Base-by-base conservation (phyloP, 192 early-diverging fungal genomes). In the Coemansia sp. region DNA sequence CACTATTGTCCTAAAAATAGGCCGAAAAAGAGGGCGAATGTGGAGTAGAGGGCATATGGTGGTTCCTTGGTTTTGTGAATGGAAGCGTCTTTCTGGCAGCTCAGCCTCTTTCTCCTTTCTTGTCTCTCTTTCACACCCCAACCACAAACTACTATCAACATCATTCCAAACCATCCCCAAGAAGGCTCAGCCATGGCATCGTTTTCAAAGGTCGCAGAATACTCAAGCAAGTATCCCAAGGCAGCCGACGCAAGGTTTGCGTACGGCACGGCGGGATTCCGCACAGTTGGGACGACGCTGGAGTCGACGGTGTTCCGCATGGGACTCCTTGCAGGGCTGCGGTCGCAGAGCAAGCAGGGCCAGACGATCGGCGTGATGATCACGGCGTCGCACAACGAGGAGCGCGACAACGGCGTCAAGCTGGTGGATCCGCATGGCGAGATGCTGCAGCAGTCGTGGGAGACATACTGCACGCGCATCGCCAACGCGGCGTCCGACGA, bases 201-300 rank as follows among this genome's bases (percentile, higher is more conserved):
- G 14, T 68, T 73, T 35, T 53, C 55, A 33, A 71, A 74, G 68
- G 74, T 87, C 26, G 44, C 68, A 60, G 61, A 72, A 67, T 84
- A 85, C 64, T 86, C 90, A 21, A 74, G 75, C 78, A 83, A 88
- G 76, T 87, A 94, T 75, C 93, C 92, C 58, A 92, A 92, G 75
- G 89, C 89, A 10, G 71, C 66, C 21, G 65, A 68, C 61, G 75
- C 52, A 38, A 78, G 75, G 57, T 95, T 88, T 72, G 85, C 88
- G 20, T 98, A 99, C 78, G 98, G 98, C 64, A 99, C 98, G 0
- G 98, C 98, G 12, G 98, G 98, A 18, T 97, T 99, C 89, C 91
- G 98, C 66, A 95, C 92, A 56, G 92, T 93, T 63, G 95, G 93
- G 36, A 86, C 92, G 23, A 86, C 93, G 11, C 87, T 99, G 51